Evolutionary conservation across 2,329 filamentous ascomycete species (phyloP).

Genomic region (Fusarium stilboides): DNA sequence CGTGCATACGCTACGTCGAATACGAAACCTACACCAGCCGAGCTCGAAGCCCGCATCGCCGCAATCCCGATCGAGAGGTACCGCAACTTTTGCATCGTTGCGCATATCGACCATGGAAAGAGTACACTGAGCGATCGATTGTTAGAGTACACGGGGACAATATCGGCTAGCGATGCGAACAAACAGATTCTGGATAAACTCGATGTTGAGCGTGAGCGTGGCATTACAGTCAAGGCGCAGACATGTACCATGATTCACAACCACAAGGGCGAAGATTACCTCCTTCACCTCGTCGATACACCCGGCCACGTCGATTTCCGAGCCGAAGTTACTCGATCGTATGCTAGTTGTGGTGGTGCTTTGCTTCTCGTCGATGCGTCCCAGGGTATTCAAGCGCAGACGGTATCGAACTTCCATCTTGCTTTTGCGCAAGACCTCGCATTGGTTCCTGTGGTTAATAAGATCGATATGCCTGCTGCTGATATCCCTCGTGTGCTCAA

Average conservation of each 20-base stretch:
- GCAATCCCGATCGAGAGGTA: conserved; percentile 84
- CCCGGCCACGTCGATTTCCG: conserved; percentile 98
- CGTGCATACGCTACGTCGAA: conserved; percentile 27
- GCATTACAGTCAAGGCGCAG: conserved; percentile 98
- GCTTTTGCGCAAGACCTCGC: conserved; percentile 92
- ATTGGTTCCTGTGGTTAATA: conserved; percentile 94
- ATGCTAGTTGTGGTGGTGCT: conserved; percentile 95
- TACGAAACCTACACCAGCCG: conserved; percentile 52
- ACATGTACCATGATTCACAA: conserved; percentile 98
- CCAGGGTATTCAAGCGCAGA: conserved; percentile 97
- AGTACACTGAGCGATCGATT: conserved; percentile 94
- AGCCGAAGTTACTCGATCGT: conserved; percentile 94
- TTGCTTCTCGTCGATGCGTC: conserved; percentile 94
- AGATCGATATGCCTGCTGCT: conserved; percentile 92
- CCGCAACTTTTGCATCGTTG: conserved; percentile 98
- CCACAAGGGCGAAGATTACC: conserved; percentile 86
- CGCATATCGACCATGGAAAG: conserved; percentile 99
- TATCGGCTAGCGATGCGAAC: conserved; percentile 83
- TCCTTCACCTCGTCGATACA: conserved; percentile 95
- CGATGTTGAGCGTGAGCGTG: conserved; percentile 94
- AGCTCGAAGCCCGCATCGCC: conserved; percentile 70
- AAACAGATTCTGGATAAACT: conserved; percentile 98
- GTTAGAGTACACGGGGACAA: conserved; percentile 94
- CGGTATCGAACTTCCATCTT: conserved; percentile 98
- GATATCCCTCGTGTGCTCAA: conserved; percentile 88